Evolutionary conservation across 2,329 filamentous ascomycete genomes (phyloP).

Genomic region (Cytospora mali): DNA sequence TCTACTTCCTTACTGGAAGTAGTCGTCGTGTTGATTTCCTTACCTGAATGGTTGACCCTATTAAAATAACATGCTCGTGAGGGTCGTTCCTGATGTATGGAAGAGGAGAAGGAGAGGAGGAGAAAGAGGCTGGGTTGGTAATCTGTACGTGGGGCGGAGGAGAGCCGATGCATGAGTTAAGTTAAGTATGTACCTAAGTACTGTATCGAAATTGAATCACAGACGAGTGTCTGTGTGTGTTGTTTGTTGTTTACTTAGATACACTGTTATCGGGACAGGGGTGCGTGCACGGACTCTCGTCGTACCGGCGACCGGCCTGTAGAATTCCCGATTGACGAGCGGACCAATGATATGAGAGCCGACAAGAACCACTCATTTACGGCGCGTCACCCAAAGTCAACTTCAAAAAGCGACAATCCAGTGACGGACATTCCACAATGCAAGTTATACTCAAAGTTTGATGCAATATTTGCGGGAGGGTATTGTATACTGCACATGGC

Average conservation of each 20-base stretch:
- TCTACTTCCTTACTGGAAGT: constrained; percentile 2
- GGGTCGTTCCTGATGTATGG: constrained; percentile 25
- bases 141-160: constrained; percentile 17
- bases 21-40: constrained; percentile 7
- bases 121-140: background rate
- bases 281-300: constrained; percentile 24
- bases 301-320: constrained; percentile 24
- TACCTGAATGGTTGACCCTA: constrained; percentile 8
- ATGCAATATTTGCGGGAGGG: background rate
- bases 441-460: background rate
- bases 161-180: background rate
- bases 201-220: too few relatives aligned
- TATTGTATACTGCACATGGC: background rate
- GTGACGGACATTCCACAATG: background rate
- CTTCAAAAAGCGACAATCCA: background rate
- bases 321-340: constrained; percentile 9
- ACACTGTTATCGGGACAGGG: constrained; percentile 15
- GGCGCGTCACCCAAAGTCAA: constrained; percentile 25
- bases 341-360: constrained; percentile 6
- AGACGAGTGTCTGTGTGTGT: constrained; percentile 11
- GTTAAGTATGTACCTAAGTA: background rate
- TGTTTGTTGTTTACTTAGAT: constrained; percentile 15
- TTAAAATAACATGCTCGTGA: constrained; percentile 12
- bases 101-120: constrained; percentile 12
- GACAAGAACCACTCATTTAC: constrained; percentile 6